Evolutionary conservation across 768 basidiomycete species (phyloP), one percentile per base, ranked within the genome.

Genomic region (Naganishia vishniacii): DNA sequence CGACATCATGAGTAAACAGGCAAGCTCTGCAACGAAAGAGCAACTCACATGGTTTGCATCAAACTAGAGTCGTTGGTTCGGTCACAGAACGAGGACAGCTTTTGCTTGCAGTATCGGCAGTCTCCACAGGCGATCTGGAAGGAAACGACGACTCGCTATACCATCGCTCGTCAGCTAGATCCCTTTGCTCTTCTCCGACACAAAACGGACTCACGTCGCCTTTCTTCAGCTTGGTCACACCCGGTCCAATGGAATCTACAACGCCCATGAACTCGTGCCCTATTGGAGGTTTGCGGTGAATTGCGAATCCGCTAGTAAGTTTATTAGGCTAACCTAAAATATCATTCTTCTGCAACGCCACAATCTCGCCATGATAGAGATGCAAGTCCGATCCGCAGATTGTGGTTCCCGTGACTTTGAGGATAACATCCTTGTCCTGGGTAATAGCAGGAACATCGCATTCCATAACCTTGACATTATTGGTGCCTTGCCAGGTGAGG

Each of bases 81-180:
- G 63, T 88, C 85, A 72, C 88, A 90, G 73, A 87, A 83, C 1
- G 85, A 85, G 0, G 85, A 85, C 0, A 86, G 79, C 69, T 86
- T 87, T 74, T 88, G 75, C 75, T 87, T 77, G 82, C 88, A 89
- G 76, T 83, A 88, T 47, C 80, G 75, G 76, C 87, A 88, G 51
- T 80, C 68, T 2, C 88, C 86, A 69, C 87, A 88, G 0, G 86
- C 85, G 59, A 86, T 84, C 71, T 88, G 86, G 83, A 89, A 89
- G 1, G 84, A 85, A 0, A 83, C 82, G n/a, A 89, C 88, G 60
- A 88, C 87, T 25, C 87, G 82, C 46, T 69, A 26, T 9, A 16
- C 25, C 18, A 25, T 9, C 18, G 28, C 45, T n/a, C n/a, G 32
- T 42, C 34, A 26, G 3, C 12, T 40, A 31, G 16, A 34, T 26